Conservation (phyloP, 371 early-diverging fungal species). For the Mucor ambiguus region DNA sequence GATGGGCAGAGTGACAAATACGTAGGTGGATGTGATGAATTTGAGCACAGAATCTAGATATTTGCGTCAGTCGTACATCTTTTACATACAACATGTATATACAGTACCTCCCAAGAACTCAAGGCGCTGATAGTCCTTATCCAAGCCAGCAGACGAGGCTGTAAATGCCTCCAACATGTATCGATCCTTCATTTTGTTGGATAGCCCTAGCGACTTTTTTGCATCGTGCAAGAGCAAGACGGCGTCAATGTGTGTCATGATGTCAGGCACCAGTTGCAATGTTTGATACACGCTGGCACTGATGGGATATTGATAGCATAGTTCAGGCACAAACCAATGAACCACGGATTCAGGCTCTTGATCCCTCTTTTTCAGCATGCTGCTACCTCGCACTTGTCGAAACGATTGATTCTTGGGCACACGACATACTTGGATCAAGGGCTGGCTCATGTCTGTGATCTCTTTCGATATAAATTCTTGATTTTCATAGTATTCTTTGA, state of each 20-base stretch:
- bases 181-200: conserved; percentile 19
- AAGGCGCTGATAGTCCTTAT: conserved; percentile 87
- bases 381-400: not conserved
- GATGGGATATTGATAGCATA: conserved; percentile 48
- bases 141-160: conserved; percentile 62
- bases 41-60: conserved; percentile 85
- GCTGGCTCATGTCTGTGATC: conserved; percentile 41
- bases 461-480: not conserved
- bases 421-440: conserved; percentile 41
- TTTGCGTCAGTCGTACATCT: too few species aligned
- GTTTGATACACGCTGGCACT: conserved; percentile 53
- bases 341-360: conserved; percentile 30
- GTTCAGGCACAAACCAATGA: conserved; percentile 58
- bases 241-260: conserved; percentile 66
- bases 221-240: conserved; percentile 61
- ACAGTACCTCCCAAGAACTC: conserved; percentile 79
- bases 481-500: conserved; percentile 54
- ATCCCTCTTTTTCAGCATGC: conserved; percentile 23
- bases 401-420: not conserved
- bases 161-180: conserved; percentile 74
- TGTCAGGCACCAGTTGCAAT: conserved; percentile 61
- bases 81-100: not conserved
- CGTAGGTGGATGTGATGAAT: conserved; percentile 68
- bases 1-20: conserved; percentile 73
- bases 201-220: conserved; percentile 34